Evolutionary conservation across 306 rosid genomes (phyloP), one percentile per base, ranked within the genome.

Genomic region (Casuarina equisetifolia): DNA sequence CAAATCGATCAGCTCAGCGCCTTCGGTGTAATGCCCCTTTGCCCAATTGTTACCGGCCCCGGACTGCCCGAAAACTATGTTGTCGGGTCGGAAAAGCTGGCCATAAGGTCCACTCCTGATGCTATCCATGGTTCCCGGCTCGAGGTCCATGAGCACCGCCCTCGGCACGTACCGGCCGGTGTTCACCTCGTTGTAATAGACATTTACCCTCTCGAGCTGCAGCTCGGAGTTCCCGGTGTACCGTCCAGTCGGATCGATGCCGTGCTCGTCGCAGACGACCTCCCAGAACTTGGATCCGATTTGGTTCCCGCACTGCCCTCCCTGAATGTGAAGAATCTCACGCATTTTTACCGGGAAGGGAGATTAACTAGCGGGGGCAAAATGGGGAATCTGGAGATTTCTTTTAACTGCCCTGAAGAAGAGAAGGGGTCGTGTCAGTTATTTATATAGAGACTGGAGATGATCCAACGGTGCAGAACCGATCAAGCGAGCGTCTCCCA

Each of bases 141-240:
- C 97, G 13, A 91, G 92, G 80, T 91, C 97, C 93, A 91, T 89
- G 3, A 89, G 82, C 84, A 91, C 97, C 16, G 92, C 97, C 8
- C 97, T 70, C 1, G 97, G 97, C 79, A 91, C 97, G 12, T 86
- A 91, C 9, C 97, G 84, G 2, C 92, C 86, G 3, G 84, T 85
- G 32, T 81, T 86, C 5, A 84, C 92, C 55, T 90, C 94, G 16
- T 84, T 90, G 85, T 80, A 88, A 78, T 90, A 90, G 9, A 88
- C 89, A 32, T 80, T 85, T 45, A 81, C 88, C 63, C 95, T 83
- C 51, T 88, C 92, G 39, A 90, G 76, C 80, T 90, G 94, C 17
- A 81, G 83, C 5, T 88, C 83, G 2, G 89, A 42, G 61, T 40
- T 79, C 3, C 95, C 95, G 3, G 32, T 44, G 82, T 84, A 85